phyloP scores from a whole-genome alignment of 2,329 filamentous ascomycete genomes.

The Dactylellina leptospora region DNA sequence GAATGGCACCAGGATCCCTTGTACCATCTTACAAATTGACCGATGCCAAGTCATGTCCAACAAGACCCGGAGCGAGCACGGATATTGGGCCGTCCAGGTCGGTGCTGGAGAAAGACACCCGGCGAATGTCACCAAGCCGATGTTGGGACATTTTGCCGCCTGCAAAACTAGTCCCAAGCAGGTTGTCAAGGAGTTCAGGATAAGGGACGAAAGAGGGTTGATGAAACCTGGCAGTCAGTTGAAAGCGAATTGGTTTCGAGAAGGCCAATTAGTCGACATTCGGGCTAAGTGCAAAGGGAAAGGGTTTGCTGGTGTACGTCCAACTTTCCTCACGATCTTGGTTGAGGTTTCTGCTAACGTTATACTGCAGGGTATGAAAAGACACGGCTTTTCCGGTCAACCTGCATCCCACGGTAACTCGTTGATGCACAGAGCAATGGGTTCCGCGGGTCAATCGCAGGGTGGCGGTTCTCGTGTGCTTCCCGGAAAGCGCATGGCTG shows the following conservation, averaged over 20 bases:
- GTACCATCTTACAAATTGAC: slow-evolving; percentile 93
- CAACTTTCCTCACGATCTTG: slow-evolving; percentile 6
- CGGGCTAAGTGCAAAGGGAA: slow-evolving; percentile 81
- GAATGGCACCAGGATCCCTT: slow-evolving; percentile 79
- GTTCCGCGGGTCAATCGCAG: slow-evolving; percentile 87
- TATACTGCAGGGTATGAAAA: slow-evolving; percentile 79
- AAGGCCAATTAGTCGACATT: slow-evolving; percentile 90
- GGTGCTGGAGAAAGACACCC: slow-evolving; percentile 78
- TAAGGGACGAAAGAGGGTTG: slow-evolving; percentile 76
- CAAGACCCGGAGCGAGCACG: slow-evolving; percentile 81
- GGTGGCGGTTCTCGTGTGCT: slow-evolving; percentile 90
- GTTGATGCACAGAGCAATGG: slow-evolving; percentile 89
- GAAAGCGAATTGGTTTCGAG: slow-evolving; percentile 86
- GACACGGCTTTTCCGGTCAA: slow-evolving; percentile 88
- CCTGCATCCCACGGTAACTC: slow-evolving; percentile 94
- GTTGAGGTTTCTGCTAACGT: neutral
- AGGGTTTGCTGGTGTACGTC: slow-evolving; percentile 81
- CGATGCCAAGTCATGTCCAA: slow-evolving; percentile 86
- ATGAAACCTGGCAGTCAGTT: slow-evolving; percentile 78
- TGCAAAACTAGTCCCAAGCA: slow-evolving; percentile 84
- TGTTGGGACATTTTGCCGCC: slow-evolving; percentile 86
- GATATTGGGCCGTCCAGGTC: slow-evolving; percentile 93
- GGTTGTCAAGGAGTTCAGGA: slow-evolving; percentile 85
- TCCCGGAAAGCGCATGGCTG: slow-evolving; percentile 98
- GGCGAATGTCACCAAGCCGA: slow-evolving; percentile 79